Percentiles rank a stretch among this genome's conserved stretches.
These are phyloP conservation scores for Sarocladium brachiariae DNA, from an alignment of 2,329 filamentous ascomycete species.

Conservation along the genomic window DNA sequence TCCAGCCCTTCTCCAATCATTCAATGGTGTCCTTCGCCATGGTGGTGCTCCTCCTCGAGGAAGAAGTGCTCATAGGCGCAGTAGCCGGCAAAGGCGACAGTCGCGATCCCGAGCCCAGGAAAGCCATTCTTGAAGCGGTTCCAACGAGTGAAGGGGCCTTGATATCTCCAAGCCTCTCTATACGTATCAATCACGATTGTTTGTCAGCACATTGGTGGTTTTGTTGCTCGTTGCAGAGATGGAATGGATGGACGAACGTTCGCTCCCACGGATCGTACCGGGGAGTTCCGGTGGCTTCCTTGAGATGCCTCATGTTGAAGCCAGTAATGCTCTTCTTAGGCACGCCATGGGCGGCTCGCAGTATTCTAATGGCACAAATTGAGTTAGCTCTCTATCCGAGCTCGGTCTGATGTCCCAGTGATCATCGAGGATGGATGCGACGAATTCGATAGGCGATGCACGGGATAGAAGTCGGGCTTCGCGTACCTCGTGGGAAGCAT, in stretches of 20 bases:
- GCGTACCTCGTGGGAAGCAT: constrained; percentile 35
- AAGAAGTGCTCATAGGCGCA: constrained; percentile 87
- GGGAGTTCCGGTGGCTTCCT: constrained; percentile 57
- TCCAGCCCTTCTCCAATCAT: neutral
- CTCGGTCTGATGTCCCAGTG: neutral
- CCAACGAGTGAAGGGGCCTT: constrained; percentile 76
- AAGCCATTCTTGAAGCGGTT: constrained; percentile 85
- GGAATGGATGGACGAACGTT: constrained; percentile 39
- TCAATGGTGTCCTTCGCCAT: constrained; percentile 35
- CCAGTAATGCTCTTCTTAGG: constrained; percentile 75
- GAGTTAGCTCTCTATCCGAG: constrained; percentile 13
- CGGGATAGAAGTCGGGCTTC: constrained; percentile 11
- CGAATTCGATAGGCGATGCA: neutral
- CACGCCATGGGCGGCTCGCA: constrained; percentile 44
- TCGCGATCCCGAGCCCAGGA: constrained; percentile 86
- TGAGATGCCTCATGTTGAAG: constrained; percentile 81
- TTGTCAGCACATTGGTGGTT: constrained; percentile 1
- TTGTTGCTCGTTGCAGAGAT: no score
- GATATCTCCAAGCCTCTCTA: constrained; percentile 95
- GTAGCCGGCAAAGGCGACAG: constrained; percentile 85
- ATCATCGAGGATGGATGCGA: neutral
- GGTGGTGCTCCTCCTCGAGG: constrained; percentile 62
- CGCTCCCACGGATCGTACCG: constrained; percentile 62
- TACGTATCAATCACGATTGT: neutral
- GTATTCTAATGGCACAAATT: constrained; percentile 27